Base-by-base conservation (phyloP, 106 monocot species). In the Posidonia australis region DNA sequence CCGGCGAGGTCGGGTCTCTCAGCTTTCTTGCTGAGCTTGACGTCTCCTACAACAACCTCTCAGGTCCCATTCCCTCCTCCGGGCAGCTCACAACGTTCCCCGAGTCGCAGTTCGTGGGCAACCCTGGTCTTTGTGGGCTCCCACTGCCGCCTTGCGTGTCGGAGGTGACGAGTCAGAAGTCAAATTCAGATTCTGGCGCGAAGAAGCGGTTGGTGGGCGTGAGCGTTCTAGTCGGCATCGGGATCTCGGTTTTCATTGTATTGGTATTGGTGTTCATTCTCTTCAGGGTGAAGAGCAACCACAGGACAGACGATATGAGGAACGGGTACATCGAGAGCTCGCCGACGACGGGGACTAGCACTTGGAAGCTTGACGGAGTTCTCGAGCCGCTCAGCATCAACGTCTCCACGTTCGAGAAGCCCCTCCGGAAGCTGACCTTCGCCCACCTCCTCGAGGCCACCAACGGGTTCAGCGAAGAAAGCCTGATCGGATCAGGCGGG, bases 61-160 rank as follows among this genome's bases (percentile, higher is more conserved):
- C 73, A 10, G 89, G 93, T 31, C 70, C 71, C 3, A 94, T 94
- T 26, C 89, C 93, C 0, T 29, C 78, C 23, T 13, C 67, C 1
- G 93, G 93, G 9, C 89, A 94, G 76, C 70, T 94, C 5, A 84
- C 46, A 6, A 94, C 93, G 0, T 84, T 94, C 66, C 72, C 84
- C 0, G 72, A 79, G 0, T 73, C 83, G 1, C 52, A 81, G 17
- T 94, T 79, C 59, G 83, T 29, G 2, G 86, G 89, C 72, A 94
- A 94, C 22, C 73, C 84, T 1, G 83, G 73, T 28, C 81, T 93
- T 17, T 93, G 93, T 41, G 93, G 93, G 23, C 29, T 80, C 64
- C 93, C 89, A 3, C 45, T 94, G 30, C 66, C 77, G 0, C 72
- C 79, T 9, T 94, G 93, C 23, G 32, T 32, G 3, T 1, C 42